phyloP scores from a whole-genome alignment of 768 basidiomycete species.

The Termitomyces eurrhizus region DNA sequence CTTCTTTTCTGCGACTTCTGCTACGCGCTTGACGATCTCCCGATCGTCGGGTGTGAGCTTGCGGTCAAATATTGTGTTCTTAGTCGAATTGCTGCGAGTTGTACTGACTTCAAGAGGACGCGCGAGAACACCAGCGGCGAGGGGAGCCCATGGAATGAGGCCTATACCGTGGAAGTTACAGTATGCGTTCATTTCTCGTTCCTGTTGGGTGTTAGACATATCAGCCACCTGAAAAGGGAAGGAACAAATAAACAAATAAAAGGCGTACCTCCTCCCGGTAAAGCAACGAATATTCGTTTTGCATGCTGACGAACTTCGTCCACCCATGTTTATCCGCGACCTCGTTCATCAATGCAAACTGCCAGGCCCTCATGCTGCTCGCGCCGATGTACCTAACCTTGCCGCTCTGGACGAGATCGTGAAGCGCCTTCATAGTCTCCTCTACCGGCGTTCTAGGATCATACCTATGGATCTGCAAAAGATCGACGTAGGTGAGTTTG shows the following conservation, averaged over 20 bases:
- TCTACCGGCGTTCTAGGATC: slow-evolving; percentile 28
- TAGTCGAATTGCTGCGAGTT: slow-evolving; percentile 7
- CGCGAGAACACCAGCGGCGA: slow-evolving; percentile 34
- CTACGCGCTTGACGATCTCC: slow-evolving; percentile 32
- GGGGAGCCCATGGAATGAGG: slow-evolving; percentile 47
- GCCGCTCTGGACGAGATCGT: slow-evolving; percentile 35
- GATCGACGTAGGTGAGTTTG: slow-evolving; percentile 25
- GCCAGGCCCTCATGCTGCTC: slow-evolving; percentile 44
- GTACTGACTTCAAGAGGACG: slow-evolving; percentile 30
- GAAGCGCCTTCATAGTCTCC: slow-evolving; percentile 44
- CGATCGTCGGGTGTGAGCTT: slow-evolving; percentile 23
- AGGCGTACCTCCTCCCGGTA: slow-evolving; percentile 45
- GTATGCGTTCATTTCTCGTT: slow-evolving; percentile 41
- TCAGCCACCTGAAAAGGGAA: neutral
- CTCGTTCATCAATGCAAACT: slow-evolving; percentile 40
- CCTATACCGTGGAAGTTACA: slow-evolving; percentile 49
- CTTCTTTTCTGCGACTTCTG: slow-evolving; percentile 37
- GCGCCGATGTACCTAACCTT: slow-evolving; percentile 45
- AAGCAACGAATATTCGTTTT: slow-evolving; percentile 48
- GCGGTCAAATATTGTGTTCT: slow-evolving; percentile 17
- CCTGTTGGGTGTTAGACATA: slow-evolving; percentile 23
- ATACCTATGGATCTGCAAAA: slow-evolving; percentile 41
- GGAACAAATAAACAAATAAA: neutral
- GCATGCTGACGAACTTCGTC: slow-evolving; percentile 56
- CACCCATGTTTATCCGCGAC: slow-evolving; percentile 41